These are phyloP conservation scores for Aspergillus floridensis DNA, from an alignment of 2,329 filamentous ascomycete genomes.

Conservation along the genomic window DNA sequence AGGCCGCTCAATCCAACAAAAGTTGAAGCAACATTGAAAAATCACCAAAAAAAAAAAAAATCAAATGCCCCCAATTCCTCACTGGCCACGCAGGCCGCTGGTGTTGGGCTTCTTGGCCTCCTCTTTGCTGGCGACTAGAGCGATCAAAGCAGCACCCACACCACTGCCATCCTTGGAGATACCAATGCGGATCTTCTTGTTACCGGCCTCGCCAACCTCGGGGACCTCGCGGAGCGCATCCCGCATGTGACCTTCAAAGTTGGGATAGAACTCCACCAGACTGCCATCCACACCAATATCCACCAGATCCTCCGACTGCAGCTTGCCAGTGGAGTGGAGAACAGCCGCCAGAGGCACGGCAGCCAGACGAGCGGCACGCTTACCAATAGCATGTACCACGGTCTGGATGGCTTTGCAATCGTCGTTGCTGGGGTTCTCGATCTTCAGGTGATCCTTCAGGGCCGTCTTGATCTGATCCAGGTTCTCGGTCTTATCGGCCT, in stretches of 20 bases:
- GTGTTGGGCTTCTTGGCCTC: constrained; percentile 14
- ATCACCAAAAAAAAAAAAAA: not conserved
- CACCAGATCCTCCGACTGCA: constrained; percentile 66
- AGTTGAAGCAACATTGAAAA: not conserved
- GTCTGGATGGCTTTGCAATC: constrained; percentile 86
- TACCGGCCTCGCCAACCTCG: constrained; percentile 72
- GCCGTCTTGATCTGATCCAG: constrained; percentile 72
- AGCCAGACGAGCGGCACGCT: constrained; percentile 80
- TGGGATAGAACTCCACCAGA: constrained; percentile 92
- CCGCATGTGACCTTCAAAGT: constrained; percentile 83
- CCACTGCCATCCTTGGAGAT: constrained; percentile 96
- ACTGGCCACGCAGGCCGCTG: not conserved
- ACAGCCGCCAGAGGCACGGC: constrained; percentile 85
- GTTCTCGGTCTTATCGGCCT: constrained; percentile 72
- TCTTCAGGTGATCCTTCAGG: constrained; percentile 71
- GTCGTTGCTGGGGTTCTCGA: constrained; percentile 73
- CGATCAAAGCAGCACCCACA: constrained; percentile 93
- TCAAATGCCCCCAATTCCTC: not conserved
- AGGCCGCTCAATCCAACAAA: constrained; percentile 1
- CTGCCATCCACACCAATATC: constrained; percentile 95
- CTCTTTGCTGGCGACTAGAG: constrained; percentile 70
- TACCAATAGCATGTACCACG: constrained; percentile 78
- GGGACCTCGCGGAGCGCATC: constrained; percentile 75
- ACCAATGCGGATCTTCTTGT: constrained; percentile 85
- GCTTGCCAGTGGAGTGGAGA: constrained; percentile 73